Evolutionary conservation across 768 basidiomycete genomes (phyloP), one percentile per base, ranked within the genome.

Genomic region (Boletus subcaerulescens): DNA sequence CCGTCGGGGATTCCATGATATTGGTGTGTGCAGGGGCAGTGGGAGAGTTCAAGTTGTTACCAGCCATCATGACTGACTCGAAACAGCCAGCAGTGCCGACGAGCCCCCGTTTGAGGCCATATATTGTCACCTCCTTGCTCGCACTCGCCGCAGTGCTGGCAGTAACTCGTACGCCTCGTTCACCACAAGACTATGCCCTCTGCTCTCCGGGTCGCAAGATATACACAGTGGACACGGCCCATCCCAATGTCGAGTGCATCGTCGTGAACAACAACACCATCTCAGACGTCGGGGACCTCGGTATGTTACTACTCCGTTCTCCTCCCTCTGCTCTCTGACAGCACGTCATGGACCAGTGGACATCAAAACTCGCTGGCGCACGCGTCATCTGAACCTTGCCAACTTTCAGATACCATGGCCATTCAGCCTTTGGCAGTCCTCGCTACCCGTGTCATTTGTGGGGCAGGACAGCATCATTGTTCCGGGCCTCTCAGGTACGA

Each of bases 401-500:
- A 36, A 15, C 54, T 29, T 59, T n/a, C 59, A 62, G 15, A 26
- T 70, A 18, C 59, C 68, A 12, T 71, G 68, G 70, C 60, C 48
- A 32, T 52, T 62, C 42, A 17, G 52, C 45, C 45, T 64, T 38
- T 62, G 60, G 60, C 63, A 57, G 26, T 44, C 60, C 43, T 60
- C 63, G 44, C 29, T 65, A 15, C 47, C 56, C 46, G 33, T 69
- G 33, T 60, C 63, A 10, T 54, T 67, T 56, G 22, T 77, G 13
- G 61, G 67, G 7, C 52, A 64, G 10, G 68, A 71, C 15, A 77
- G 76, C 22, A 79, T 85, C 46, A 70, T 91, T 13, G 81, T 90
- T 7, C 90, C 90, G 0, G 91, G 90, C 18, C 74, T 93, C 17
- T 73, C 87, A 67, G 89, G 89, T 87, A 64, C 22, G 67, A 5